Evolutionary conservation across 305 asterid genomes (phyloP).

Genomic region (Plantago coronopus): DNA sequence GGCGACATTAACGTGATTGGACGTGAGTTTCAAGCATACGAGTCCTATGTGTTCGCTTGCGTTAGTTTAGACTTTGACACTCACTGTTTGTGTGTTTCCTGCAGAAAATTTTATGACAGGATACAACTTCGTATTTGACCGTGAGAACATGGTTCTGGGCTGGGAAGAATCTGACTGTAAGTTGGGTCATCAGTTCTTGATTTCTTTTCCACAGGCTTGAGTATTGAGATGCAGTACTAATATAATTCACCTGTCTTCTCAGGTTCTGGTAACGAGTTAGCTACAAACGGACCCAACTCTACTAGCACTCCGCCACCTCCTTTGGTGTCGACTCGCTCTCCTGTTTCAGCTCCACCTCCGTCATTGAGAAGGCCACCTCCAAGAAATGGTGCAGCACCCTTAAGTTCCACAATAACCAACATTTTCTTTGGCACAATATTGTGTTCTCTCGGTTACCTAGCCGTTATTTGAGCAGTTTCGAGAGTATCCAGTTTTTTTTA

Average conservation of each 20-base stretch:
- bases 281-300: not conserved
- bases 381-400: slow-evolving; percentile 36
- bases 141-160: slow-evolving; percentile 83
- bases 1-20: slow-evolving; percentile 76
- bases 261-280: slow-evolving; percentile 45
- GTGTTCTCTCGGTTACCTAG: not conserved
- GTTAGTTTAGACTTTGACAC: not conserved
- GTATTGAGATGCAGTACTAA: not conserved
- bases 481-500: too few relatives aligned
- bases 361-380: not conserved
- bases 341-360: not conserved
- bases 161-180: slow-evolving; percentile 78
- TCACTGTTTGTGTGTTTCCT: slow-evolving; percentile 6
- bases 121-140: slow-evolving; percentile 69
- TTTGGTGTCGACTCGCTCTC: not conserved
- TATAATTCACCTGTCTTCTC: slow-evolving; percentile 8
- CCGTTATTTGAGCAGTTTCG: too few relatives aligned
- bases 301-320: slow-evolving; percentile 32
- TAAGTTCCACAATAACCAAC: slow-evolving; percentile 28
- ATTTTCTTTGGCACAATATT: not conserved
- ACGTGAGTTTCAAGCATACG: slow-evolving; percentile 50
- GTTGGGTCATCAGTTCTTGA: slow-evolving; percentile 21
- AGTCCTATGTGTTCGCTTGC: not conserved
- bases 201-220: not conserved
- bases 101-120: slow-evolving; percentile 91